Percentiles rank a stretch among this genome's conserved stretches.
phyloP scores from a whole-genome alignment of 2,329 filamentous ascomycete genomes.

The Byssothecium circinans region DNA sequence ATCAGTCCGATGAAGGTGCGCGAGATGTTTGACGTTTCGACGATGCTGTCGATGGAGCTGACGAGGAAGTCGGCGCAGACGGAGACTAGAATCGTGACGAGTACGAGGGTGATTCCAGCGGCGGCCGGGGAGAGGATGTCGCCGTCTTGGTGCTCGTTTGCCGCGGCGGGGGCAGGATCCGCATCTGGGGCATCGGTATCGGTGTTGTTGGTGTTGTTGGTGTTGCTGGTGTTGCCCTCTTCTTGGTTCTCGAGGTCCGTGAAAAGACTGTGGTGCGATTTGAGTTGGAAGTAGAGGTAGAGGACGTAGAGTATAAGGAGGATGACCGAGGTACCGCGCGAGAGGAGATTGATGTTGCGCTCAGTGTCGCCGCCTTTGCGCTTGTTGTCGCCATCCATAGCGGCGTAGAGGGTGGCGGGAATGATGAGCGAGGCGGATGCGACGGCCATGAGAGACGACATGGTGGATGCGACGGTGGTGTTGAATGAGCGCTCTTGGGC shows the following conservation, averaged over 20 bases:
- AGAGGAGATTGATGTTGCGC: constrained; percentile 53
- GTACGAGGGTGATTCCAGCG: constrained; percentile 49
- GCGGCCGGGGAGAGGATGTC: constrained; percentile 50
- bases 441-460: constrained; percentile 63
- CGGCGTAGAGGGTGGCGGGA: constrained; percentile 55
- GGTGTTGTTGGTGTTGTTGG: no score
- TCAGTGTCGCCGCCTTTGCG: constrained; percentile 42
- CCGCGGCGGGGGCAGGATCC: no score
- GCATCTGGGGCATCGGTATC: no score
- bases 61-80: constrained; percentile 59
- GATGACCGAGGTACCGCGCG: constrained; percentile 57
- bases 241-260: constrained; percentile 43
- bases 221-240: constrained; percentile 11
- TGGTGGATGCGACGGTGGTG: constrained; percentile 75
- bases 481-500: constrained; percentile 62
- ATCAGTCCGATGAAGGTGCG: constrained; percentile 62
- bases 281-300: constrained; percentile 59
- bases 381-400: constrained; percentile 44
- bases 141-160: constrained; percentile 35
- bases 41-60: constrained; percentile 57
- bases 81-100: constrained; percentile 54
- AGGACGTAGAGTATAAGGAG: constrained; percentile 56
- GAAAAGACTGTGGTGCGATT: constrained; percentile 53
- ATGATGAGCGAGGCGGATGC: constrained; percentile 58
- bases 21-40: constrained; percentile 53